Percentiles rank a stretch among this genome's conserved stretches.
These are phyloP conservation scores for Hymenotorrendiella dingleyae DNA, from an alignment of 2,329 filamentous ascomycete genomes.

Conservation along the genomic window DNA sequence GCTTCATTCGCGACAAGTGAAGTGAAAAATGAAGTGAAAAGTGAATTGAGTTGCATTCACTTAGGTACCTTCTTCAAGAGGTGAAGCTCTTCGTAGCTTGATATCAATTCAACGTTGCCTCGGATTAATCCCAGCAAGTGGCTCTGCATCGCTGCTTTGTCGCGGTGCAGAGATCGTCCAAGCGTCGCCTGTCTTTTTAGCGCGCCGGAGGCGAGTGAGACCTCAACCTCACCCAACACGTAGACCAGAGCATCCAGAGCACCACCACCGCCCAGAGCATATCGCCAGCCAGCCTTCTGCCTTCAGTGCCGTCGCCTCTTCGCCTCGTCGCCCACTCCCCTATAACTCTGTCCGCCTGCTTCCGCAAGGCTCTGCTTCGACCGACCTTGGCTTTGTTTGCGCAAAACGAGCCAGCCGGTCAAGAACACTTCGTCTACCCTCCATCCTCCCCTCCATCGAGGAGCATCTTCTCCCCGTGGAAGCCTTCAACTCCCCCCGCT, in stretches of 20 bases:
- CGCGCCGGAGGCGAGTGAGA: background rate
- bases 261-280: background rate
- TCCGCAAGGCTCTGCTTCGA: background rate
- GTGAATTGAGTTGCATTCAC: too few relatives aligned
- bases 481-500: background rate
- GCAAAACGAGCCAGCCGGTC: too few relatives aligned
- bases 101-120: too few relatives aligned
- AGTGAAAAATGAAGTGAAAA: too few relatives aligned
- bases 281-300: background rate
- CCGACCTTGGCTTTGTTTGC: too few relatives aligned
- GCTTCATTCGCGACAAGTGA: too few relatives aligned
- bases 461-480: too few relatives aligned
- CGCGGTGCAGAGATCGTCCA: too few relatives aligned
- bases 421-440: background rate
- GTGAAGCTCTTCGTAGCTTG: too few relatives aligned
- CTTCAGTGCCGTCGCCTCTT: background rate
- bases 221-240: background rate
- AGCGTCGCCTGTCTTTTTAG: background rate
- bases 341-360: background rate
- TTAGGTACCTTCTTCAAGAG: too few relatives aligned
- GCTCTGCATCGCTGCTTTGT: too few relatives aligned
- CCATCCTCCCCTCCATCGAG: background rate
- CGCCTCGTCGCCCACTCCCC: background rate
- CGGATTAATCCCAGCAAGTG: too few relatives aligned
- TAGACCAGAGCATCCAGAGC: background rate